Evolutionary conservation across 768 basidiomycete species (phyloP).

Genomic region (Lactifluus rugatus): DNA sequence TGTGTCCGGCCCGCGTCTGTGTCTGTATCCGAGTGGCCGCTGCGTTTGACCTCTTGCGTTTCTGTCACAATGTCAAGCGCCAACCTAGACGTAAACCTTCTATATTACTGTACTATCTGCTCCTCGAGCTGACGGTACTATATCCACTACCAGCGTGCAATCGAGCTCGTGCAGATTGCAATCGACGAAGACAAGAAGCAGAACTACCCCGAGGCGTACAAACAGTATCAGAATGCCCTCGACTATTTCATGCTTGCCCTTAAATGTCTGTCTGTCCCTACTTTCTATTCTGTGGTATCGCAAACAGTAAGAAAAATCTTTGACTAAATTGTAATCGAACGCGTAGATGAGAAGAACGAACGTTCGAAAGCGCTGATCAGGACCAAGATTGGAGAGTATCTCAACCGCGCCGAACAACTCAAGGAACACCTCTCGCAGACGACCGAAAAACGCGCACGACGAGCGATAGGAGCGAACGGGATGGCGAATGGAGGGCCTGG

Average conservation of each 20-base stretch:
- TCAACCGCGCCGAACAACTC: slow-evolving; percentile 82
- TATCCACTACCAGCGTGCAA: slow-evolving; percentile 46
- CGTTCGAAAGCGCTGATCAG: slow-evolving; percentile 81
- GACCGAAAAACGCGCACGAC: slow-evolving; percentile 53
- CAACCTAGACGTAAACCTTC: slow-evolving; percentile 11
- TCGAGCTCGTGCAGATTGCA: slow-evolving; percentile 85
- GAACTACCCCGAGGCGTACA: slow-evolving; percentile 92
- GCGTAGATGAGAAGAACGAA: slow-evolving; percentile 85
- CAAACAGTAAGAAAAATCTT: neutral
- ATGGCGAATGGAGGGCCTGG: slow-evolving; percentile 30
- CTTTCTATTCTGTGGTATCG: neutral
- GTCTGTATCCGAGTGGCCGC: neutral
- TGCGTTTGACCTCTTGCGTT: neutral
- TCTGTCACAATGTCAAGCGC: slow-evolving; percentile 10
- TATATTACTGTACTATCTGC: neutral
- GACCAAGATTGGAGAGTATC: slow-evolving; percentile 83
- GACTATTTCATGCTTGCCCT: slow-evolving; percentile 98
- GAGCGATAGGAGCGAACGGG: slow-evolving; percentile 43
- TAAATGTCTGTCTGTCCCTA: slow-evolving; percentile 55
- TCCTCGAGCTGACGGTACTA: neutral
- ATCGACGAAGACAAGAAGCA: slow-evolving; percentile 89
- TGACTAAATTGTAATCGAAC: neutral
- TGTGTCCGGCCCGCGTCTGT: neutral
- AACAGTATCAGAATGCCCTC: slow-evolving; percentile 86
- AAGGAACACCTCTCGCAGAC: slow-evolving; percentile 67